A percentile compares a stretch with the other conserved stretches of the same genome.
Conservation (phyloP, 805 yeast species). For the Metschnikowia dekortorum region DNA sequence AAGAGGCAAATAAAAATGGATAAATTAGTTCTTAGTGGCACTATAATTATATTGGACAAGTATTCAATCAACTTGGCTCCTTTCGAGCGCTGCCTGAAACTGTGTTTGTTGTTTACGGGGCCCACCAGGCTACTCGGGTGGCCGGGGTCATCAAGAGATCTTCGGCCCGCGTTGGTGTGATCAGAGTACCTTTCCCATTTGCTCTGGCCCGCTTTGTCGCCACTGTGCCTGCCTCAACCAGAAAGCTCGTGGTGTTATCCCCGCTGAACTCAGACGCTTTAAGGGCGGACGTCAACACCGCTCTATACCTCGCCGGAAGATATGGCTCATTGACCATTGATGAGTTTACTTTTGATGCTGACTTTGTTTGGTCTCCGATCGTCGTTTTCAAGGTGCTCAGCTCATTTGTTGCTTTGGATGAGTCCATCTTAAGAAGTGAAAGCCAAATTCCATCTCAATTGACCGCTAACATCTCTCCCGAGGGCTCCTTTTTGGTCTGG, state of each 20-base stretch:
- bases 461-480: slow-evolving; percentile 40
- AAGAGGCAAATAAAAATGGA: no score
- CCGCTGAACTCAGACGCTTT: slow-evolving; percentile 48
- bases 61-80: slow-evolving; percentile 43
- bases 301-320: slow-evolving; percentile 52
- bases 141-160: slow-evolving; percentile 38
- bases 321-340: slow-evolving; percentile 38
- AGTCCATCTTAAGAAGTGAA: slow-evolving; percentile 19
- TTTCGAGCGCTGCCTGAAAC: slow-evolving; percentile 63
- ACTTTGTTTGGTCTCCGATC: slow-evolving; percentile 53
- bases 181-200: slow-evolving; percentile 82
- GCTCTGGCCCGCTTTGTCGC: slow-evolving; percentile 55
- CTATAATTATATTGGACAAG: no score
- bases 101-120: slow-evolving; percentile 80
- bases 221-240: slow-evolving; percentile 54
- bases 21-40: no score
- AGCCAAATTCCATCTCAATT: slow-evolving; percentile 16
- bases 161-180: slow-evolving; percentile 48
- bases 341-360: slow-evolving; percentile 50
- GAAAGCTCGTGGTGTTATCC: slow-evolving; percentile 63
- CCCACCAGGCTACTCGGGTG: slow-evolving; percentile 58
- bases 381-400: slow-evolving; percentile 47
- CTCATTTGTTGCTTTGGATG: slow-evolving; percentile 36
- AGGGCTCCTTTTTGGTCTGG: slow-evolving; percentile 56
- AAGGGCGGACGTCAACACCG: slow-evolving; percentile 68